A percentile compares a stretch with the other conserved stretches of the same genome.
These are phyloP conservation scores for Phialocephala subalpina DNA, from an alignment of 2,329 filamentous ascomycete species.

Conservation along the genomic window DNA sequence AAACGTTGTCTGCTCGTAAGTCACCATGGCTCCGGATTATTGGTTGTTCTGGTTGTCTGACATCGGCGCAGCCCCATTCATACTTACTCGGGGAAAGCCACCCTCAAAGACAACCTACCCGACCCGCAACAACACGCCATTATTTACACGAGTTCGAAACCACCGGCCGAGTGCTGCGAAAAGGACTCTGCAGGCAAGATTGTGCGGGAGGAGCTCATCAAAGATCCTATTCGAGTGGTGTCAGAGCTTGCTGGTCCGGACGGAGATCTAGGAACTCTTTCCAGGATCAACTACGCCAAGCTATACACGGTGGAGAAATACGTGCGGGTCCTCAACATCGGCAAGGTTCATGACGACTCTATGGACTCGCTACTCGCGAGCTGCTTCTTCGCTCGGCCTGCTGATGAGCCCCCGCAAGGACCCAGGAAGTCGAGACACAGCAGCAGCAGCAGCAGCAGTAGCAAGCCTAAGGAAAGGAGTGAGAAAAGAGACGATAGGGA, in stretches of 20 bases:
- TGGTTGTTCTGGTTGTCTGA: not conserved
- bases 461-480: not conserved
- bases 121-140: conserved; percentile 33
- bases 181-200: conserved; percentile 22
- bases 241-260: conserved; percentile 23
- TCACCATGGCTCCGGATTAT: not conserved
- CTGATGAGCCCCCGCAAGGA: conserved; percentile 1
- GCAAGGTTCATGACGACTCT: conserved; percentile 20
- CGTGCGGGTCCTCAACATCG: conserved; percentile 38
- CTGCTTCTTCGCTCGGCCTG: not conserved
- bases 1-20: conserved; percentile 38
- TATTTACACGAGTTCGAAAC: conserved; percentile 29
- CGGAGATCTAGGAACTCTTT: conserved; percentile 25
- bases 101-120: conserved; percentile 35
- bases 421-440: conserved; percentile 3
- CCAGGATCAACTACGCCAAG: conserved; percentile 40
- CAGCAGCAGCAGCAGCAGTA: no score
- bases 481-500: conserved; percentile 1
- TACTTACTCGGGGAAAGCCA: conserved; percentile 36
- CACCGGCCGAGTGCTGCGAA: conserved; percentile 18
- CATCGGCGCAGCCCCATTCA: conserved; percentile 32
- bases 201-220: conserved; percentile 29
- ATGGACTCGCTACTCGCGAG: conserved; percentile 12
- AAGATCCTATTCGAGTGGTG: conserved; percentile 33
- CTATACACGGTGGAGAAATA: conserved; percentile 42